Percentiles rank a stretch among this genome's conserved stretches.
These are phyloP conservation scores for Melaleuca alternifolia DNA, from an alignment of 345 rosid species.

Conservation along the genomic window DNA sequence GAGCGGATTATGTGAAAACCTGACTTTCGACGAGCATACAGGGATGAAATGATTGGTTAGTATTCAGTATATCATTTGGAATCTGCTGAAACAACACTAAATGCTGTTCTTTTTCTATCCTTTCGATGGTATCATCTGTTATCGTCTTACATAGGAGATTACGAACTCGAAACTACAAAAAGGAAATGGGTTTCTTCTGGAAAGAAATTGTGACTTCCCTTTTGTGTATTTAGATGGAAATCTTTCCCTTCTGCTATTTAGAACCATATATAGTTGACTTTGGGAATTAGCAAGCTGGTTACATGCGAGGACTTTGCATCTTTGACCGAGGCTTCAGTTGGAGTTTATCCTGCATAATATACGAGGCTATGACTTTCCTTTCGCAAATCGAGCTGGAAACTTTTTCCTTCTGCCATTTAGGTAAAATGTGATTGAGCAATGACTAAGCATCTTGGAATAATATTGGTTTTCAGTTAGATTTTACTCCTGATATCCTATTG, in stretches of 20 bases:
- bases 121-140: neutral
- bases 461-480: neutral
- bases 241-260: neutral
- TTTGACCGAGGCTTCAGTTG: neutral
- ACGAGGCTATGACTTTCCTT: neutral
- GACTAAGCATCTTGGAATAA: neutral
- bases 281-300: neutral
- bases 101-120: neutral
- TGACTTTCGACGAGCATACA: neutral
- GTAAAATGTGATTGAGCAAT: neutral
- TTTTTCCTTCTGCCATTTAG: too few species aligned
- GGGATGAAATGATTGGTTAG: neutral
- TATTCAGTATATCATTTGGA: neutral
- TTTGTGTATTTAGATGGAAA: neutral
- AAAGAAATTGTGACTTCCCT: neutral
- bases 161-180: neutral
- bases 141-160: neutral
- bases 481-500: neutral
- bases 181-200: neutral
- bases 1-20: conserved; percentile 54
- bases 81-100: neutral
- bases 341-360: neutral
- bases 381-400: too few species aligned
- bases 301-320: neutral
- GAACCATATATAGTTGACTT: neutral